A percentile compares a stretch with the other conserved stretches of the same genome.
Evolutionary conservation across 2,329 filamentous ascomycete genomes (phyloP).

Genomic region (Metarhizium album): DNA sequence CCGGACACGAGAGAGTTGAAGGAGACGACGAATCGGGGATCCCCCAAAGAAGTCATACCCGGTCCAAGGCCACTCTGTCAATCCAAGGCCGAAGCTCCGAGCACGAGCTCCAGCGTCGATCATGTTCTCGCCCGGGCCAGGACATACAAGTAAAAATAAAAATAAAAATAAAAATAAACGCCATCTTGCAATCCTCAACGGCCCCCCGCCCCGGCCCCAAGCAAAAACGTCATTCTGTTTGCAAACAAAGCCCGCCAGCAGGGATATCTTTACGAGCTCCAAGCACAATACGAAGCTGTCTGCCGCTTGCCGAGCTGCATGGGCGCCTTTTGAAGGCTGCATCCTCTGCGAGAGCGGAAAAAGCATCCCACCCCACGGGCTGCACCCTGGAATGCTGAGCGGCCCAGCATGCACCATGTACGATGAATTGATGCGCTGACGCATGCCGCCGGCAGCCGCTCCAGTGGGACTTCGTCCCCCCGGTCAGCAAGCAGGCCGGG

Average conservation of each 20-base stretch:
- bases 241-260: no score
- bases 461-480: neutral
- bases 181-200: no score
- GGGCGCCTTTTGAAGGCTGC: neutral
- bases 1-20: neutral
- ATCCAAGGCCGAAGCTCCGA: no score
- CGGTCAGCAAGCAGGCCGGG: neutral
- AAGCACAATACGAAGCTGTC: neutral
- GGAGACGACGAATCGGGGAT: neutral
- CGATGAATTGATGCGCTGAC: neutral
- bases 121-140: no score
- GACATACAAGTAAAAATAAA: no score
- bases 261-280: no score
- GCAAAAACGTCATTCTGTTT: no score
- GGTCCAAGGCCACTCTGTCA: neutral
- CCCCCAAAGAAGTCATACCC: neutral
- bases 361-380: no score
- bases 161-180: no score
- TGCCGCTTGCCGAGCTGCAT: neutral
- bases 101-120: conserved; percentile 2
- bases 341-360: neutral
- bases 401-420: neutral
- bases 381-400: neutral
- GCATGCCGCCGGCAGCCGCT: neutral
- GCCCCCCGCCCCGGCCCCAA: no score